phyloP scores from a whole-genome alignment of 441 rosid species.

The Erysimum cheiri region DNA sequence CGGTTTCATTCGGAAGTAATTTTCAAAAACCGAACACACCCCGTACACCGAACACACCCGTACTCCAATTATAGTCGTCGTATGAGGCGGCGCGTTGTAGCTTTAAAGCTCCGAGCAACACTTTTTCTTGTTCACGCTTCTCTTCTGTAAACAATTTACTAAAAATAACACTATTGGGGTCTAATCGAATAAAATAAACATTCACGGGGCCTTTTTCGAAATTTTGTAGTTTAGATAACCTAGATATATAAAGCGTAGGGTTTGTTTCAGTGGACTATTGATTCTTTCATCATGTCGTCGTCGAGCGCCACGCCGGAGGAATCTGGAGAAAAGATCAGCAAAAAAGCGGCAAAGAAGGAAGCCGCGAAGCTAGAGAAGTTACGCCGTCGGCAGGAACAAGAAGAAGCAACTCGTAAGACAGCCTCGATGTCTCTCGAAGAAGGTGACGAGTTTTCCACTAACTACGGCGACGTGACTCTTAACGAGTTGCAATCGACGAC shows the following conservation, averaged over 20 bases:
- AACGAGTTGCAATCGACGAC: conserved; percentile 62
- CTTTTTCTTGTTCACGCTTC: not conserved
- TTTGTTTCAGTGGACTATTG: not conserved
- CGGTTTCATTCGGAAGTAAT: too few relatives aligned
- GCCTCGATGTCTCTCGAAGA: conserved; percentile 53
- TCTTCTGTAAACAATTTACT: not conserved
- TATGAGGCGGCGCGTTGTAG: conserved; percentile 39
- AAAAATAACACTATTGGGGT: not conserved
- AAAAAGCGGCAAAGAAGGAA: conserved; percentile 88
- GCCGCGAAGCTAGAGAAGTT: conserved; percentile 82
- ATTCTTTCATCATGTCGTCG: conserved; percentile 33
- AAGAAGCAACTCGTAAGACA: conserved; percentile 47
- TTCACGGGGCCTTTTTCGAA: not conserved
- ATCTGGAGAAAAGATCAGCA: conserved; percentile 53
- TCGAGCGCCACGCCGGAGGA: conserved; percentile 28
- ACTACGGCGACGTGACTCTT: conserved; percentile 75
- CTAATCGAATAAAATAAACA: not conserved
- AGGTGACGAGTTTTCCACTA: conserved; percentile 54
- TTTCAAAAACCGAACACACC: too few relatives aligned
- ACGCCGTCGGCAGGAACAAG: conserved; percentile 73
- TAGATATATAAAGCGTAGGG: not conserved
- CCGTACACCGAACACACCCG: too few relatives aligned
- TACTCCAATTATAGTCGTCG: too few relatives aligned
- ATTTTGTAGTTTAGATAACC: too few relatives aligned
- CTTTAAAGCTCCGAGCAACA: conserved; percentile 29